Conservation (phyloP, 768 basidiomycete species). For the Phlegmacium glaucopus region DNA sequence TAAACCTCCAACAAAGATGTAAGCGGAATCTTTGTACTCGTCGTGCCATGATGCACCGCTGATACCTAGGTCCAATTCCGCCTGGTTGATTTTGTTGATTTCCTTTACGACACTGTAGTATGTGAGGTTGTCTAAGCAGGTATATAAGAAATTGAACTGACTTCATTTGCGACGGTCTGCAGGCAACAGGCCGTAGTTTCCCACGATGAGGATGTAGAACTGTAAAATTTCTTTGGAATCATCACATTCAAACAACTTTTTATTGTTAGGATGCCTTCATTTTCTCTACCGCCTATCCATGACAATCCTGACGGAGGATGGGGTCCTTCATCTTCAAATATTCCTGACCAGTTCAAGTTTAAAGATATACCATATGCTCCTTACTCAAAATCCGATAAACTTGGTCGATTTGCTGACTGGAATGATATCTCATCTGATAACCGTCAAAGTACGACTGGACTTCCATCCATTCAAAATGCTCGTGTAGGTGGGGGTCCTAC, state of each 20-base stretch:
- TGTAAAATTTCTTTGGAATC: slow-evolving; percentile 25
- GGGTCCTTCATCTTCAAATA: slow-evolving; percentile 80
- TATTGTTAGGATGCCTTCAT: slow-evolving; percentile 65
- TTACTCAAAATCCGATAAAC: slow-evolving; percentile 98
- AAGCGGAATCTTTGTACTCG: slow-evolving; percentile 97
- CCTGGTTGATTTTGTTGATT: slow-evolving; percentile 91
- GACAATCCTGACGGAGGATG: slow-evolving; percentile 94
- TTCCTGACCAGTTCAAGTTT: slow-evolving; percentile 93
- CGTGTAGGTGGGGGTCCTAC: slow-evolving; percentile 45
- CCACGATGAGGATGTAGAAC: slow-evolving; percentile 27
- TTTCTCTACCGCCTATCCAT: slow-evolving; percentile 82
- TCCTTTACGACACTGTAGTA: slow-evolving; percentile 79
- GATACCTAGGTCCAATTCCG: slow-evolving; percentile 77
- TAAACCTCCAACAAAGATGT: slow-evolving; percentile 90
- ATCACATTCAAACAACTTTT: slow-evolving; percentile 11
- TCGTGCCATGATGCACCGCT: slow-evolving; percentile 89
- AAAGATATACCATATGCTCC: slow-evolving; percentile 99
- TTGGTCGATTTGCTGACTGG: slow-evolving; percentile 98
- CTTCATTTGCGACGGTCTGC: slow-evolving; percentile 58
- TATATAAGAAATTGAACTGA: slow-evolving; percentile 32
- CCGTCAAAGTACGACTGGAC: slow-evolving; percentile 52
- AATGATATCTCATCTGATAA: slow-evolving; percentile 71
- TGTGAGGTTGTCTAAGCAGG: slow-evolving; percentile 9
- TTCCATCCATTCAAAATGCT: slow-evolving; percentile 40
- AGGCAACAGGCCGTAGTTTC: slow-evolving; percentile 27